Evolutionary conservation across 257 asterid genomes (phyloP).

Genomic region (Petunia secreta): DNA sequence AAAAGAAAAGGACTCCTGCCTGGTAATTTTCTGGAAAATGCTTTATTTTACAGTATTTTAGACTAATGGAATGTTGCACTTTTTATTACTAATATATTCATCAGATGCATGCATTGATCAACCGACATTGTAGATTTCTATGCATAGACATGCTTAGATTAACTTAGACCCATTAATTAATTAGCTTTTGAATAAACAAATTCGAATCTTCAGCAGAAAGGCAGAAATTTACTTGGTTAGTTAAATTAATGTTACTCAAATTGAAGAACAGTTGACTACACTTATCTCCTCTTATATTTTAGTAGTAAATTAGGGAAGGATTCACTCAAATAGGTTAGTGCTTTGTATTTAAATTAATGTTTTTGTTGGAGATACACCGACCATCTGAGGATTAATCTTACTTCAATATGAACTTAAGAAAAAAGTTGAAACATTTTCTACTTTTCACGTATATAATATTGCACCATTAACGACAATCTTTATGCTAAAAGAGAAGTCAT

Average conservation of each 20-base stretch:
- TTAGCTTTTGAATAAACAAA: neutral
- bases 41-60: neutral
- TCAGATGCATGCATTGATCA: neutral
- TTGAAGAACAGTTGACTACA: neutral
- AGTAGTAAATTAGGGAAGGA: neutral
- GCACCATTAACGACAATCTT: neutral
- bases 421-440: neutral
- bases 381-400: neutral
- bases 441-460: neutral
- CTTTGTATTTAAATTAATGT: neutral
- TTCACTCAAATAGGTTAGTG: neutral
- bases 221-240: too few relatives aligned
- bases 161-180: neutral
- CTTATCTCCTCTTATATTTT: too few relatives aligned
- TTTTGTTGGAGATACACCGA: neutral
- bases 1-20: constrained; percentile 79
- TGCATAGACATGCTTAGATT: neutral
- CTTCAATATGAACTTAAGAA: neutral
- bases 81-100: neutral
- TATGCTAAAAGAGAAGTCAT: neutral
- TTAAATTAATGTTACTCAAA: too few relatives aligned
- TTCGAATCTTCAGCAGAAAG: too few relatives aligned
- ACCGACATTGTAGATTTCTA: neutral
- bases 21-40: constrained; percentile 53
- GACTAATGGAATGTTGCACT: neutral